These are phyloP conservation scores for Beauveria scarabaeidicola DNA, from an alignment of 2,329 filamentous ascomycete genomes.

Conservation along the genomic window DNA sequence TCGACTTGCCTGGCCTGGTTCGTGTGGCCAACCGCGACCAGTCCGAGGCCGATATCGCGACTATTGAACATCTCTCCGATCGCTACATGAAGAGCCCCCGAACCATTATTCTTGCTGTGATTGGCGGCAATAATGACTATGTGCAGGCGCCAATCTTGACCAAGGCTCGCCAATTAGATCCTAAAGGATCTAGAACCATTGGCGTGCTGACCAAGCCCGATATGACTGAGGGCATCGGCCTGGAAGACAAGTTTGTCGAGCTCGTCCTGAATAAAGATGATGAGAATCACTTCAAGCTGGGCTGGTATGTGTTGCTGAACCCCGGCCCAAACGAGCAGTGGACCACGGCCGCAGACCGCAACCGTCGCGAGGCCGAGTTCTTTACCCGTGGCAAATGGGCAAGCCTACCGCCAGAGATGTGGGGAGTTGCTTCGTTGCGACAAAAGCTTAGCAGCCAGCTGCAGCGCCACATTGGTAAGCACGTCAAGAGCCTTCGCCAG, in stretches of 20 bases:
- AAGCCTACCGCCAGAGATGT: conserved; percentile 37
- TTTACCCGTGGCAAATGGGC: conserved; percentile 42
- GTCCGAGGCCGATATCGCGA: conserved; percentile 42
- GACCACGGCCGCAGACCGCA: conserved; percentile 33
- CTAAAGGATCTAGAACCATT: conserved; percentile 39
- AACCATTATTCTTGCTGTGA: conserved; percentile 47
- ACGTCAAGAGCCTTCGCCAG: conserved; percentile 40
- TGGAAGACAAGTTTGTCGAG: conserved; percentile 47
- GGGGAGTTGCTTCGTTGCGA: conserved; percentile 37
- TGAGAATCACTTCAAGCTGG: conserved; percentile 42
- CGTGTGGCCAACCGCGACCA: conserved; percentile 45
- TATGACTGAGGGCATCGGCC: conserved; percentile 42
- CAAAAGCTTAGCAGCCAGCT: conserved; percentile 42
- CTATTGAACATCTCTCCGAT: conserved; percentile 43
- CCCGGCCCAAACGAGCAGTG: conserved; percentile 39
- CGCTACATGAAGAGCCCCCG: conserved; percentile 48
- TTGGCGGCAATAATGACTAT: conserved; percentile 47
- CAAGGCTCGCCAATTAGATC: conserved; percentile 43
- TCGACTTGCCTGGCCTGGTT: conserved; percentile 53
- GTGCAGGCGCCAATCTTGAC: conserved; percentile 43
- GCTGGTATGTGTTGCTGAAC: conserved; percentile 44
- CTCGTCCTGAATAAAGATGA: conserved; percentile 42
- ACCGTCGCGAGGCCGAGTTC: conserved; percentile 37
- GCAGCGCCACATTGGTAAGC: conserved; percentile 43
- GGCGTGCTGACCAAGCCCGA: conserved; percentile 46